phyloP scores from a whole-genome alignment of 208 protist species.

The Giardia duodenalis region DNA sequence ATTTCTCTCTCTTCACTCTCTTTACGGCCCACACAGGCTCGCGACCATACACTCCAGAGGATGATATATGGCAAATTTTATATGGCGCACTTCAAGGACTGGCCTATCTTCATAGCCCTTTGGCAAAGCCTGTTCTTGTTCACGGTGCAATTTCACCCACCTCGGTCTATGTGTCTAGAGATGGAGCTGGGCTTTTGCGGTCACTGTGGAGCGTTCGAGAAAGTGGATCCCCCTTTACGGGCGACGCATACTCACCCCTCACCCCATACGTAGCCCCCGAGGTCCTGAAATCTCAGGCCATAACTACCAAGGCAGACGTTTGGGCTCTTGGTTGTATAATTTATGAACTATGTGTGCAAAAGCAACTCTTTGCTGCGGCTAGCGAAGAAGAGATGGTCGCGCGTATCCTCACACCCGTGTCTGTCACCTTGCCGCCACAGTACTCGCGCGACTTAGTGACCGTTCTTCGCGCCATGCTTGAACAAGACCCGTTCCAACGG shows the following conservation, averaged over 20 bases:
- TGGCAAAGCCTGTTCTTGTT: not conserved
- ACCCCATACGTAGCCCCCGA: not conserved
- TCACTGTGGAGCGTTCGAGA: not conserved
- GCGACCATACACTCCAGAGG: not conserved
- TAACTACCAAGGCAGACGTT: not conserved
- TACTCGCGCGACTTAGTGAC: not conserved
- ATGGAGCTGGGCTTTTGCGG: not conserved
- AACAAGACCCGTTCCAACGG: not conserved
- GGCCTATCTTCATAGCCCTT: not conserved
- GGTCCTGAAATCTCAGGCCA: not conserved
- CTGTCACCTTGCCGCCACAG: not conserved
- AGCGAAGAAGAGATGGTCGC: not conserved
- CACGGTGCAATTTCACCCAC: not conserved
- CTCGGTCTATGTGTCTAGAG: not conserved
- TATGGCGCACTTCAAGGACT: not conserved
- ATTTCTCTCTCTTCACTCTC: not conserved
- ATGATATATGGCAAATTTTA: not conserved
- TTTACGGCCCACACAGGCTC: not conserved
- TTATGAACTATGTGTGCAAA: not conserved
- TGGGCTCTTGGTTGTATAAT: not conserved
- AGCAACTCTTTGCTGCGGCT: not conserved
- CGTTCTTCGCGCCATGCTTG: not conserved
- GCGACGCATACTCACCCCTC: not conserved
- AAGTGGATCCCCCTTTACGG: not conserved
- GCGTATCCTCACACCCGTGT: not conserved